A percentile compares a stretch with the other conserved stretches of the same genome.
phyloP scores from a whole-genome alignment of 2,329 filamentous ascomycete genomes.

The Aureobasidium musti region DNA sequence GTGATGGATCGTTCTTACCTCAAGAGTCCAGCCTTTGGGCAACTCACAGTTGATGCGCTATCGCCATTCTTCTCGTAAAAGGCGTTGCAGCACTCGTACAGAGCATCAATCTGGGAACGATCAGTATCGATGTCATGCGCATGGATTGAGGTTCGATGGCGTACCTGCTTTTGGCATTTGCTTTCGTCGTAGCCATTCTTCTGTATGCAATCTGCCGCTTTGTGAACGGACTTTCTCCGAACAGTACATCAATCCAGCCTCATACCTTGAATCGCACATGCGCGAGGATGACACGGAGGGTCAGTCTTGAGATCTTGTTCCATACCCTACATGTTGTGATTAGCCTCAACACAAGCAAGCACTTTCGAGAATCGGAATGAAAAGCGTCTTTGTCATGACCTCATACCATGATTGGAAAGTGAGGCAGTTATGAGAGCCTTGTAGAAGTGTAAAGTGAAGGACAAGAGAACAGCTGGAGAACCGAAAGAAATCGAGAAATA shows the following conservation, averaged over 20 bases:
- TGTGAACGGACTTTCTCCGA: constrained; percentile 18
- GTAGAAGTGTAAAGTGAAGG: background rate
- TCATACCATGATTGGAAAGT: constrained; percentile 23
- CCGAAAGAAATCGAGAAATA: background rate
- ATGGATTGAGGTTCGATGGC: background rate
- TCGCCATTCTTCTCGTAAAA: constrained; percentile 84
- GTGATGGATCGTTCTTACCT: constrained; percentile 45
- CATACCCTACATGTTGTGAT: constrained; percentile 37
- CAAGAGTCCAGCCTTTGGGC: constrained; percentile 78
- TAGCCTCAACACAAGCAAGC: no score
- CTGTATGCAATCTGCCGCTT: constrained; percentile 69
- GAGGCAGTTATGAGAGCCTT: constrained; percentile 14
- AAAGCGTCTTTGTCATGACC: constrained; percentile 19
- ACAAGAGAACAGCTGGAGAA: background rate
- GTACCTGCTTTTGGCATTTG: constrained; percentile 67
- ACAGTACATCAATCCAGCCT: background rate
- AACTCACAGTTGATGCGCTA: constrained; percentile 73
- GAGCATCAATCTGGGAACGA: constrained; percentile 63
- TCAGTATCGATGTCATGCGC: background rate
- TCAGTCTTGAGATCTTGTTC: constrained; percentile 72
- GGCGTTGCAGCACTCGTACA: constrained; percentile 90
- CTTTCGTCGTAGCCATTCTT: constrained; percentile 84
- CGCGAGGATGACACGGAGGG: constrained; percentile 82
- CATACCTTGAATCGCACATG: constrained; percentile 87
- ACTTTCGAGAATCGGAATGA: background rate